These are phyloP conservation scores for Trichosanthes cucumerina DNA, from an alignment of 306 rosid genomes.

Conservation along the genomic window DNA sequence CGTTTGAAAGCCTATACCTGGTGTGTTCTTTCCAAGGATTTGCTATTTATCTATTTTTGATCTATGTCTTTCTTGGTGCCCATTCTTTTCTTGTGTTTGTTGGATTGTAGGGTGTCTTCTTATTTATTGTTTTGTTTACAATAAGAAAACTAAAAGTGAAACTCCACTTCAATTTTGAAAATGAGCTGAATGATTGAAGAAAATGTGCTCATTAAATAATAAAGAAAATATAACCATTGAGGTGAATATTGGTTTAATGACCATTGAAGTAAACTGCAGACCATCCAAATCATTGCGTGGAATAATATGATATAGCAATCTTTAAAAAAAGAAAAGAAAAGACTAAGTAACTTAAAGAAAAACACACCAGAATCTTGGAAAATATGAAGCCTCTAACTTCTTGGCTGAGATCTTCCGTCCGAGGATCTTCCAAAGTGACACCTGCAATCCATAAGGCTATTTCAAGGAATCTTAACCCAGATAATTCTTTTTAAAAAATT, in stretches of 20 bases:
- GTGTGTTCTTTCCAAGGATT: too few relatives aligned
- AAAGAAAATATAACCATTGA: neutral
- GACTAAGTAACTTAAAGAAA: neutral
- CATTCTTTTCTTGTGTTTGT: too few relatives aligned
- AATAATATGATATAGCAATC: neutral
- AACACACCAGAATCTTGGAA: constrained; percentile 87
- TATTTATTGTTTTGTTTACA: too few relatives aligned
- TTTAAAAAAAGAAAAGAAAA: neutral
- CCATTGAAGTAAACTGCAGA: neutral
- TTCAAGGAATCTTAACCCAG: neutral
- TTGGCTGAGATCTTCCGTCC: constrained; percentile 95
- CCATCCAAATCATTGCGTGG: neutral
- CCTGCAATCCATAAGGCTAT: constrained; percentile 37
- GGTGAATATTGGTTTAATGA: neutral
- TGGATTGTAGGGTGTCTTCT: too few relatives aligned
- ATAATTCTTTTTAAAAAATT: neutral
- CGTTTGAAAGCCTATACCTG: too few relatives aligned
- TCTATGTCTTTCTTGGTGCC: too few relatives aligned
- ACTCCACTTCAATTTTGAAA: neutral
- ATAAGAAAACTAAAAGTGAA: neutral
- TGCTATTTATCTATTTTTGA: too few relatives aligned
- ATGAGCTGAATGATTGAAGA: neutral
- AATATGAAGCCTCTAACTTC: constrained; percentile 97
- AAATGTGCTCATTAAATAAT: neutral
- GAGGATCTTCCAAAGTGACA: constrained; percentile 90